Base-by-base conservation (phyloP, 257 asterid species). In the Henckelia pumila region DNA sequence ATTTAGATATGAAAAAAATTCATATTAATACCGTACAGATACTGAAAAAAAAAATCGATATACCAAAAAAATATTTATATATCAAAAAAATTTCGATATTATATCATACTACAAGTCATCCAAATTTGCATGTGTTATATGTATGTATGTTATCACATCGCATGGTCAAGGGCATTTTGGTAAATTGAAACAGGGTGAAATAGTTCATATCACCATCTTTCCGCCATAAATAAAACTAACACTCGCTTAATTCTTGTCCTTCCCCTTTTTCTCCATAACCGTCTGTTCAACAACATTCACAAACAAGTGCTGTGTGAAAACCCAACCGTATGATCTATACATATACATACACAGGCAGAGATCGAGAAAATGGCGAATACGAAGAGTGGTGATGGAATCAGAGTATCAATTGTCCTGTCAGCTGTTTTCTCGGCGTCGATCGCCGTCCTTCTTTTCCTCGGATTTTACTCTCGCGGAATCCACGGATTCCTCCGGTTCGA, bases 201-300 rank as follows among this genome's bases (percentile, higher is more conserved):
- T n/a, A n/a, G 32, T 49, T 67, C 65, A 67, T 21, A 22, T n/a
- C 32, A 19, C 61, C 14, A 21, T 64, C 30, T 58, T 71, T 40
- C 81, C 67, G 25, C 70, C 67, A 67, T 26, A 56, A 22, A 68
- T 30, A 58, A n/a, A 57, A 33, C 23, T 10, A 25, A 23, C 33
- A 60, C 65, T 5, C 59, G 19, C 60, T 49, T 56, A 55, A 70
- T 20, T 21, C 57, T 60, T 76, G 62, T 67, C 75, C 40, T 74
- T n/a, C n/a, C 76, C 75, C 44, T 16, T 24, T 59, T 58, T 20
- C 63, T 65, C 47, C 55, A 73, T 66, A 79, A 79, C 84, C 84
- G 84, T 62, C 75, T 66, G 78, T n/a, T 40, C 79, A 66, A 67
- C 82, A 75, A 72, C 66, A 70, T 69, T 77, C 76, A 67, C 79